Percentiles rank a stretch among this genome's conserved stretches.
phyloP scores from a whole-genome alignment of 2,329 filamentous ascomycete species.

The Curvularia sp. region DNA sequence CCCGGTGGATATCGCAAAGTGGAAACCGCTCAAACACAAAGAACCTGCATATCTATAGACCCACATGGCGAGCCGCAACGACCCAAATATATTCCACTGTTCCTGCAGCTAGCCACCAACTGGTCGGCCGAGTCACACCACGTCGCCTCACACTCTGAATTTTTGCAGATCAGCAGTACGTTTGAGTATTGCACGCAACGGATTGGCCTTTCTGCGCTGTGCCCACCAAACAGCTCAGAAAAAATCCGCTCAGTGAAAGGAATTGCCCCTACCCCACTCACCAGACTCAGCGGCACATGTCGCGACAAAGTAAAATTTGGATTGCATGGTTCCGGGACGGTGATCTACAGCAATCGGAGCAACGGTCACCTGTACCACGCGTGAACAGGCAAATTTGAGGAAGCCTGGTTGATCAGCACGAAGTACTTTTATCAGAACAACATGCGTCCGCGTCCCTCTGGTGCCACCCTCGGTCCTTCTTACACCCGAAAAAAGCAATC shows the following conservation, averaged over 20 bases:
- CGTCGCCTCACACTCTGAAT: neutral
- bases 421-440: neutral
- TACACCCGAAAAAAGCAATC: neutral
- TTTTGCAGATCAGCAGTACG: neutral
- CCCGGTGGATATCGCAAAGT: neutral
- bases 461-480: neutral
- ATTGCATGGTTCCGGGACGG: neutral
- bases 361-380: neutral
- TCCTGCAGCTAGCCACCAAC: constrained; percentile 1
- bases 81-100: constrained; percentile 3
- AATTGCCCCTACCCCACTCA: neutral
- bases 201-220: neutral
- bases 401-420: neutral
- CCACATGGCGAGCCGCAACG: neutral
- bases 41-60: constrained; percentile 3
- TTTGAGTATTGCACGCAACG: neutral
- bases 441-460: neutral
- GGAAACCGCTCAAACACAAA: neutral
- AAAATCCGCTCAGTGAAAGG: neutral
- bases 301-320: neutral
- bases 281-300: neutral
- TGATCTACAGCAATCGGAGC: neutral
- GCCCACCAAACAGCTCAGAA: neutral
- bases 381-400: neutral
- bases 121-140: neutral